These are phyloP conservation scores for Malus sieversii DNA, from an alignment of 306 rosid genomes.

Conservation along the genomic window DNA sequence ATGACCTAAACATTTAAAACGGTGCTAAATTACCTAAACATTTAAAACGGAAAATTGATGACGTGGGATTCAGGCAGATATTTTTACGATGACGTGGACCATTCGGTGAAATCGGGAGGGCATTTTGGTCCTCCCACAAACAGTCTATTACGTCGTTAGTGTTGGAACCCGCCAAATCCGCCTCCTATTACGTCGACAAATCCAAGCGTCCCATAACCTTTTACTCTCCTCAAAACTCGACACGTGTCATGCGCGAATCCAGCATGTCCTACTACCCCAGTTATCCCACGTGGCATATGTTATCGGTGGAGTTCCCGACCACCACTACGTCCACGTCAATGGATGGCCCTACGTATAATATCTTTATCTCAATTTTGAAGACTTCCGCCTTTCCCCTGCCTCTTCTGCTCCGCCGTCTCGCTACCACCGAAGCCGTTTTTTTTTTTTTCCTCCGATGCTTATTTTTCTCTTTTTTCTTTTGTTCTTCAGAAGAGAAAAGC, in stretches of 20 bases:
- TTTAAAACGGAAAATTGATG: not conserved
- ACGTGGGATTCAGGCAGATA: not conserved
- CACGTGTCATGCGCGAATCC: constrained; percentile 1
- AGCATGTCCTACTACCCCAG: not conserved
- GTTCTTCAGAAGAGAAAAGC: not conserved
- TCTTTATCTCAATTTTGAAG: not conserved
- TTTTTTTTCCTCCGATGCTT: not conserved
- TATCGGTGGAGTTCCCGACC: not conserved
- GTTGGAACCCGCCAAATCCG: not conserved
- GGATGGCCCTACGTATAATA: not conserved
- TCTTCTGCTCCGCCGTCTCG: not conserved
- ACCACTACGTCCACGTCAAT: constrained; percentile 14
- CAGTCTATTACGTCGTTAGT: not conserved
- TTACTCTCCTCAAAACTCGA: not conserved
- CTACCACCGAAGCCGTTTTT: not conserved
- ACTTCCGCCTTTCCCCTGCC: not conserved
- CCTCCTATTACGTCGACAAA: not conserved
- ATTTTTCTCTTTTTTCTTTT: not conserved
- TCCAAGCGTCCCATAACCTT: not conserved
- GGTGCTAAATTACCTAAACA: not conserved
- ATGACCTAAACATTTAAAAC: too few relatives aligned
- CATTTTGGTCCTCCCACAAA: not conserved
- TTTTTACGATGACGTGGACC: not conserved
- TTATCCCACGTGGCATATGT: not conserved
- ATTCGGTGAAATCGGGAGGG: not conserved